Conservation (phyloP, 2,329 filamentous ascomycete genomes). For the Fusarium sororula region DNA sequence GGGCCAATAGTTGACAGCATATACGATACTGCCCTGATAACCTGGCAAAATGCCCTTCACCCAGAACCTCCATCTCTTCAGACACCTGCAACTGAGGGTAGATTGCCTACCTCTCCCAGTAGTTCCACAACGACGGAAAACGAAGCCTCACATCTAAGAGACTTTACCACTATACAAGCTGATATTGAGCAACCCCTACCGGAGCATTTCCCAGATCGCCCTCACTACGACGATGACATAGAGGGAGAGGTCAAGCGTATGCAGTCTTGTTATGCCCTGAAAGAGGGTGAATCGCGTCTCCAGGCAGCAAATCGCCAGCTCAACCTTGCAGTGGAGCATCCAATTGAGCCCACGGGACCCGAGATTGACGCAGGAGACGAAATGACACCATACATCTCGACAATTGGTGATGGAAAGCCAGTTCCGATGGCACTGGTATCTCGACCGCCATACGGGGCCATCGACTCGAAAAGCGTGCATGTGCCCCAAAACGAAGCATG, state of each 20-base stretch:
- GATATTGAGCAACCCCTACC: conserved; percentile 46
- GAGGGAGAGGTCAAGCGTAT: conserved; percentile 69
- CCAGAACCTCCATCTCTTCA: conserved; percentile 18
- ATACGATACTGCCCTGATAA: conserved; percentile 78
- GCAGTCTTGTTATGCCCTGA: conserved; percentile 64
- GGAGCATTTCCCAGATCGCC: conserved; percentile 66
- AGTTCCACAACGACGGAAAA: not conserved
- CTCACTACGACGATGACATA: conserved; percentile 72
- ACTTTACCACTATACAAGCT: not conserved
- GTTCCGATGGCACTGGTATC: conserved; percentile 79
- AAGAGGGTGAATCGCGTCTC: conserved; percentile 60
- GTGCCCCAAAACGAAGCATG: conserved; percentile 82
- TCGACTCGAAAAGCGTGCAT: conserved; percentile 67
- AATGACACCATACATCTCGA: conserved; percentile 72
- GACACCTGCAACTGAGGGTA: not conserved
- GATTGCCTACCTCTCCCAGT: not conserved
- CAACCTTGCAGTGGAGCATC: conserved; percentile 66
- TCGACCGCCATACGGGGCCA: conserved; percentile 71
- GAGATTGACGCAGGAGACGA: conserved; percentile 61
- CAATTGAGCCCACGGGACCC: conserved; percentile 62
- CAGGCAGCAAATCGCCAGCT: conserved; percentile 71
- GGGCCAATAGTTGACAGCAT: conserved; percentile 79
- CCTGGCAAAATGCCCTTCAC: conserved; percentile 70
- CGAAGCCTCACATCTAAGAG: not conserved
- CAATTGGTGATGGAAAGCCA: conserved; percentile 52